A percentile compares a stretch with the other conserved stretches of the same genome.
These are phyloP conservation scores for Populus hybrid DNA, from an alignment of 441 rosid species.

Conservation along the genomic window DNA sequence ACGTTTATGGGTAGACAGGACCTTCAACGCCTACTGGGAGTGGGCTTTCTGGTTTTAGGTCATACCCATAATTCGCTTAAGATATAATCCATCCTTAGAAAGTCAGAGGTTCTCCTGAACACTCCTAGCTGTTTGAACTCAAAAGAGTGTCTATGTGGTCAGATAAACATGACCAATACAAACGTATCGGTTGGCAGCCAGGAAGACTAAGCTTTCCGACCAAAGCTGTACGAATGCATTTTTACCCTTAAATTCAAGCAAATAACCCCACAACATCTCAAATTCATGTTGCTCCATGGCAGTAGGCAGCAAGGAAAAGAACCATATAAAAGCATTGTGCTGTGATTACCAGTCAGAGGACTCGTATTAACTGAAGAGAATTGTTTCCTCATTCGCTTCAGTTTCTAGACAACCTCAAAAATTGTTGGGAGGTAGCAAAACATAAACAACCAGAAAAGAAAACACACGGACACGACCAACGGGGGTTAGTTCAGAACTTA, in stretches of 20 bases:
- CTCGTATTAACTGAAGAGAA: not conserved
- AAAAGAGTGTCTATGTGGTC: conserved; percentile 48
- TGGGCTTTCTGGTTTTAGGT: no score
- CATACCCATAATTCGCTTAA: conserved; percentile 6
- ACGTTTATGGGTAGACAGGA: no score
- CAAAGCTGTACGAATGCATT: conserved; percentile 80
- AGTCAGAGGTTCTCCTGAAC: not conserved
- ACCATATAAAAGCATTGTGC: conserved; percentile 92
- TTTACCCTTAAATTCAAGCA: conserved; percentile 79
- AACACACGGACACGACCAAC: not conserved
- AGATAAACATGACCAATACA: conserved; percentile 49
- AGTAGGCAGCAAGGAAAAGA: conserved; percentile 86
- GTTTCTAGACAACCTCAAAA: not conserved
- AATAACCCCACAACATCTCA: conserved; percentile 85
- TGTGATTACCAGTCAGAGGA: conserved; percentile 62
- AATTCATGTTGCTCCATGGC: conserved; percentile 82
- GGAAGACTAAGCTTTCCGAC: conserved; percentile 66
- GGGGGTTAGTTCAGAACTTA: not conserved
- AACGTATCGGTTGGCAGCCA: conserved; percentile 68
- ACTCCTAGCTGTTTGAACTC: conserved; percentile 33
- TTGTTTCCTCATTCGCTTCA: not conserved
- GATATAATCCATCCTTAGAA: conserved; percentile 31
- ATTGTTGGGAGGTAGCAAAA: not conserved
- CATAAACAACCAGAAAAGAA: not conserved
- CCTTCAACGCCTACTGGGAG: no score